Conservation (phyloP, 106 monocot species). For the Cymbidium sinense region DNA sequence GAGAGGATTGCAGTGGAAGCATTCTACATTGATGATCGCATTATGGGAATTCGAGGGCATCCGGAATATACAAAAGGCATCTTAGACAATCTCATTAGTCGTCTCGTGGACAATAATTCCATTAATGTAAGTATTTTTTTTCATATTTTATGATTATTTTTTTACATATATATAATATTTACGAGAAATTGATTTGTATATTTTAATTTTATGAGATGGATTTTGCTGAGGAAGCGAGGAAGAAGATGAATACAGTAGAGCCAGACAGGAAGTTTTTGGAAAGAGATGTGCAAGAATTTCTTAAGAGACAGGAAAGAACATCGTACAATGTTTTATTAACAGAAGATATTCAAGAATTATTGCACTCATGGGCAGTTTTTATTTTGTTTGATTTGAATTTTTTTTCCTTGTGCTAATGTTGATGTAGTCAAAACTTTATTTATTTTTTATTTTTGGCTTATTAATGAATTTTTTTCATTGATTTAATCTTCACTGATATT, state of each 20-base stretch:
- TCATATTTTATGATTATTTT: background rate
- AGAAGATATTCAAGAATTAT: background rate
- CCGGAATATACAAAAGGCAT: conserved; percentile 90
- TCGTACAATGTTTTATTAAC: background rate
- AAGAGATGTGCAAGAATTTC: conserved; percentile 72
- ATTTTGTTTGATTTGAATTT: too few species aligned
- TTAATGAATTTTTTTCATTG: too few species aligned
- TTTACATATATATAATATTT: background rate
- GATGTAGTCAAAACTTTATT: too few species aligned
- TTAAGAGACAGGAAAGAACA: conserved; percentile 32
- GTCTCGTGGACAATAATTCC: conserved; percentile 32
- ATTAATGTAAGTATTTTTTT: conserved; percentile 38
- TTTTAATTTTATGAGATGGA: conserved; percentile 25
- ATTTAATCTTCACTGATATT: too few species aligned
- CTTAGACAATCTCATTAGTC: conserved; percentile 49
- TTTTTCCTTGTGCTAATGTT: too few species aligned
- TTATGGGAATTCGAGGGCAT: conserved; percentile 80
- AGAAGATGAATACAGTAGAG: conserved; percentile 28
- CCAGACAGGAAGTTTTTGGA: conserved; percentile 61
- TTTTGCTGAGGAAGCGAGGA: conserved; percentile 40
- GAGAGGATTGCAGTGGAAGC: conserved; percentile 63
- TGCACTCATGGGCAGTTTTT: too few species aligned
- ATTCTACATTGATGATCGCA: conserved; percentile 51
- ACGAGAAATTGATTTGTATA: background rate
- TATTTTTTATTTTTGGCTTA: too few species aligned